Conservation (phyloP, 2,329 filamentous ascomycete species). For the Alternaria alternata region DNA sequence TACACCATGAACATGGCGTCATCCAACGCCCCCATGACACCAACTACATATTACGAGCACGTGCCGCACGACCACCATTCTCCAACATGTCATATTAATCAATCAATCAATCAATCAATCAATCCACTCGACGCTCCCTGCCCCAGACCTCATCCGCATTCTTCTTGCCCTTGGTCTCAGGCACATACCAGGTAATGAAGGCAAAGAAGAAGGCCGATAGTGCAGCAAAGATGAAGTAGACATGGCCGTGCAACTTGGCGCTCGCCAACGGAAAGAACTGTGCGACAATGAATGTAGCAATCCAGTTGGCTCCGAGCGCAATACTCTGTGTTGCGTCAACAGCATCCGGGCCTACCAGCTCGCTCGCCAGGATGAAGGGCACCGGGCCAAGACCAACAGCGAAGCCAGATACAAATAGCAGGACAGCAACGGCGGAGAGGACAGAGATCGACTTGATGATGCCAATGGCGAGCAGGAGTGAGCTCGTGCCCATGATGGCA, state of each 20-base stretch:
- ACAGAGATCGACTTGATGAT: slow-evolving; percentile 77
- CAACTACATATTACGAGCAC: background rate
- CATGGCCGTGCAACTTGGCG: slow-evolving; percentile 77
- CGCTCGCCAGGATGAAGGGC: slow-evolving; percentile 91
- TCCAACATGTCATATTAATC: background rate
- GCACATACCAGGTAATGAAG: slow-evolving; percentile 79
- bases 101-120: slow-evolving; percentile 14
- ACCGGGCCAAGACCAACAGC: slow-evolving; percentile 91
- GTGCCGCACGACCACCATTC: background rate
- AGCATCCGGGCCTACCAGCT: slow-evolving; percentile 88
- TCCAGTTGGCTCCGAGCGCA: slow-evolving; percentile 85
- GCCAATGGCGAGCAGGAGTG: slow-evolving; percentile 78
- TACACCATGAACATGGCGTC: background rate
- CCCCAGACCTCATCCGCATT: slow-evolving; percentile 93
- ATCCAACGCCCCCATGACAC: background rate
- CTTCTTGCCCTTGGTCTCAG: slow-evolving; percentile 87
- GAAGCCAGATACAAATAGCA: slow-evolving; percentile 89
- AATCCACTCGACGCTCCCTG: slow-evolving; percentile 57
- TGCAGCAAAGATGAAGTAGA: slow-evolving; percentile 90
- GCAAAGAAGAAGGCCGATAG: slow-evolving; percentile 72
- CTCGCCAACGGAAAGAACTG: slow-evolving; percentile 95
- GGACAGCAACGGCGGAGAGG: slow-evolving; percentile 80
- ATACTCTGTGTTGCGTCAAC: slow-evolving; percentile 92
- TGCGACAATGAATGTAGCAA: slow-evolving; percentile 89
- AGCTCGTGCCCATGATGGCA: slow-evolving; percentile 80